Conservation (phyloP, 768 basidiomycete species). For the Amanita molliuscula region DNA sequence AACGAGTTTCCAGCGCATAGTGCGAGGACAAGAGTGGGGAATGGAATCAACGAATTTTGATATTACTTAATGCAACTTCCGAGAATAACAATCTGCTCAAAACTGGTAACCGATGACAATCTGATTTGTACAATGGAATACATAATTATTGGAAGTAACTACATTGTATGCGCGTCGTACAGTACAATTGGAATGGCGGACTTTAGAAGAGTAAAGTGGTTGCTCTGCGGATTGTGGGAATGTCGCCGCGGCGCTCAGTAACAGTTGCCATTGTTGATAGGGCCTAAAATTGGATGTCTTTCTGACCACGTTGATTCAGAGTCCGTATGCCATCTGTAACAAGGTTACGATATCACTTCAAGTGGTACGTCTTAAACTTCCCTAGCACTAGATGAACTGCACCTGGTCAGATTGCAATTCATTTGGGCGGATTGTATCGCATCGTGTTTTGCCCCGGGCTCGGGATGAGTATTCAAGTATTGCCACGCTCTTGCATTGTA, state of each 20-base stretch:
- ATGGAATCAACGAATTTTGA: background rate
- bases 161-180: background rate
- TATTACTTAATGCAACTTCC: too few species aligned
- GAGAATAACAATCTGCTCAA: too few species aligned
- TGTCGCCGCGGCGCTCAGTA: background rate
- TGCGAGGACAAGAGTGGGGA: background rate
- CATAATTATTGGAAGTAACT: background rate
- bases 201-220: background rate
- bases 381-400: conserved; percentile 4
- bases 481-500: background rate
- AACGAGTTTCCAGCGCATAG: background rate
- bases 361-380: background rate
- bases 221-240: background rate
- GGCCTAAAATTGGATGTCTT: background rate
- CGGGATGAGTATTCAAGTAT: background rate
- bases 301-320: background rate
- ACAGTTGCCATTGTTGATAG: background rate
- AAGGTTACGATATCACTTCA: background rate
- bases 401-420: background rate
- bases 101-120: too few species aligned
- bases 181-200: background rate
- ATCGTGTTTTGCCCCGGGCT: background rate
- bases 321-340: conserved; percentile 2
- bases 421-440: background rate
- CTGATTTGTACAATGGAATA: too few species aligned